phyloP scores from a whole-genome alignment of 2,329 filamentous ascomycete genomes.

The Phialophora verrucosa region DNA sequence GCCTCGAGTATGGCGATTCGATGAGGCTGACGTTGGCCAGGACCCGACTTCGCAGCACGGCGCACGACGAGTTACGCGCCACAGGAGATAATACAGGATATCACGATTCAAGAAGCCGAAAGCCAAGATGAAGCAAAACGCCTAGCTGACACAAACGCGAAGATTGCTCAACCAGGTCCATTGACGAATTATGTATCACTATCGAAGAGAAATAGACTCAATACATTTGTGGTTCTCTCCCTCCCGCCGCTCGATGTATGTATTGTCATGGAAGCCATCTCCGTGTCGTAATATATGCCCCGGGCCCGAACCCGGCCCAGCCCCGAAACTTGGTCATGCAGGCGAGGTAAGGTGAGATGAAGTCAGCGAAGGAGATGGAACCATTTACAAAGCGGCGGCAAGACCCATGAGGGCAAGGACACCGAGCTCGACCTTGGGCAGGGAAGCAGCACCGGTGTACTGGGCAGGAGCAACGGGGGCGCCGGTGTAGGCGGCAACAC shows the following conservation, averaged over 20 bases:
- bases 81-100: background rate
- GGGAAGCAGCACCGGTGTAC: slow-evolving; percentile 18
- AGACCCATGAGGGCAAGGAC: slow-evolving; percentile 23
- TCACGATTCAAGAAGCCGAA: background rate
- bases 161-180: slow-evolving; percentile 23
- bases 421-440: slow-evolving; percentile 24
- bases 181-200: slow-evolving; percentile 22
- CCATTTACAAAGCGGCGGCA: slow-evolving; percentile 18
- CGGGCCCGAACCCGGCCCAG: background rate
- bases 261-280: slow-evolving; percentile 11
- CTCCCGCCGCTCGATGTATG: background rate
- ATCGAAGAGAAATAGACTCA: slow-evolving; percentile 19
- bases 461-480: slow-evolving; percentile 14
- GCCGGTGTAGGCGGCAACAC: slow-evolving; percentile 13
- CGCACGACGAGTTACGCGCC: too few species aligned
- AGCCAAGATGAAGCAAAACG: slow-evolving; percentile 5
- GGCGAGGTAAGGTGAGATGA: background rate
- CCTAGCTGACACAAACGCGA: slow-evolving; percentile 21
- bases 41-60: too few species aligned
- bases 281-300: background rate
- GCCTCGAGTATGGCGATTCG: too few species aligned
- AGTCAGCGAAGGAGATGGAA: background rate
- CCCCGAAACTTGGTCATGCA: slow-evolving; percentile 3
- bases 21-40: too few species aligned
- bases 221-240: background rate